phyloP scores from a whole-genome alignment of 2,329 filamentous ascomycete genomes.

The Diplodia corticola region DNA sequence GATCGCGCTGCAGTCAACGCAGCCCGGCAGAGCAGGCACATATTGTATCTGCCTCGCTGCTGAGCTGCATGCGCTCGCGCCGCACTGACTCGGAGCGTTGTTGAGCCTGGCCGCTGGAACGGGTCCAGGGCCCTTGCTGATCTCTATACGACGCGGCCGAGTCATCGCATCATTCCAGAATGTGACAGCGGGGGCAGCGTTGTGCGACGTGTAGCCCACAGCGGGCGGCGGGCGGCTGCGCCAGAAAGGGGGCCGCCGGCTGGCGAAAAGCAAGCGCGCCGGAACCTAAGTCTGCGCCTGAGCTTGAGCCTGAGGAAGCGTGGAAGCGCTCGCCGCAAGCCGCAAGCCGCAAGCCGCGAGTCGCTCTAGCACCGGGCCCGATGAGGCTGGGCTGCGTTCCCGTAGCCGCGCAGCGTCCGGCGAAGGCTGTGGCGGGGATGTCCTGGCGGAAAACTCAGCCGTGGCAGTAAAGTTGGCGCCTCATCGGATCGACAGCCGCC shows the following conservation, averaged over 20 bases:
- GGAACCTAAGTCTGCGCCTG: neutral
- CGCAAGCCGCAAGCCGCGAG: slow-evolving; percentile 1
- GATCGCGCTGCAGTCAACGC: slow-evolving; percentile 9
- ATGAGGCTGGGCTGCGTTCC: slow-evolving; percentile 11
- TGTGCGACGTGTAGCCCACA: slow-evolving; percentile 13
- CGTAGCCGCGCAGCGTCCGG: slow-evolving; percentile 1
- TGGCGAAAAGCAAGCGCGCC: neutral
- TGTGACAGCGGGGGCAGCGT: slow-evolving; percentile 14
- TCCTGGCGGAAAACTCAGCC: neutral
- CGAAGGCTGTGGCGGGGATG: neutral
- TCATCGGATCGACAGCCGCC: neutral
- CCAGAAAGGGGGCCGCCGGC: slow-evolving; percentile 9
- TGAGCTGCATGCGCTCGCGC: neutral
- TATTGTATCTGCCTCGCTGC: neutral
- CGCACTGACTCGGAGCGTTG: slow-evolving; percentile 9
- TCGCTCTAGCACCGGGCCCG: slow-evolving; percentile 7
- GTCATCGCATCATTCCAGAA: slow-evolving; percentile 20
- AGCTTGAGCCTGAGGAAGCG: neutral
- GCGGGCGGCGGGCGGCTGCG: neutral
- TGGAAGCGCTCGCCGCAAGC: slow-evolving; percentile 7
- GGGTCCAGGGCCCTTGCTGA: slow-evolving; percentile 16
- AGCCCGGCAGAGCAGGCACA: neutral
- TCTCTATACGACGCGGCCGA: slow-evolving; percentile 17
- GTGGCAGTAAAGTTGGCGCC: neutral
- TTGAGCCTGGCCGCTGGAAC: slow-evolving; percentile 14